Evolutionary conservation across 1,284 basidiomycete species (phyloP).

Genomic region (Heterobasidion irregulare): DNA sequence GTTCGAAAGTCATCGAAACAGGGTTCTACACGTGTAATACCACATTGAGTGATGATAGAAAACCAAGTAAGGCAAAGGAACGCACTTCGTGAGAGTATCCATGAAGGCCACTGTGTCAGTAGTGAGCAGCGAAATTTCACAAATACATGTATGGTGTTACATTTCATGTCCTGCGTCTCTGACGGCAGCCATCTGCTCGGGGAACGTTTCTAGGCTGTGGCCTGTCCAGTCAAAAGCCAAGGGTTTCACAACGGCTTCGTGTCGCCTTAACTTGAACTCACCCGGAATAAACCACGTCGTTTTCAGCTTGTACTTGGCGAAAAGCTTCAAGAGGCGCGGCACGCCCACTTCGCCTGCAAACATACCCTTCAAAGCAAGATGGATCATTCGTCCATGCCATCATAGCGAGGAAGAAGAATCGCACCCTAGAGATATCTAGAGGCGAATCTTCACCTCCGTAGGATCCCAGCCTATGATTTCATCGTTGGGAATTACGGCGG

Average conservation of each 20-base stretch:
- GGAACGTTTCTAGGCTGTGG: slow-evolving; percentile 66
- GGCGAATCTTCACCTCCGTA: slow-evolving; percentile 65
- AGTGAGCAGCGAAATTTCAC: slow-evolving; percentile 1
- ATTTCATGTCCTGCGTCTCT: slow-evolving; percentile 66
- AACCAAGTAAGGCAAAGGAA: background rate
- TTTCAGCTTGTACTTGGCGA: slow-evolving; percentile 65
- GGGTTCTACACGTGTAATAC: slow-evolving; percentile 40
- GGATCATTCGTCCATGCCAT: background rate
- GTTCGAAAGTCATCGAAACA: slow-evolving; percentile 48
- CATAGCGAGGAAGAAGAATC: background rate
- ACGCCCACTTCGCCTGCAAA: slow-evolving; percentile 70
- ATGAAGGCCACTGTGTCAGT: slow-evolving; percentile 45
- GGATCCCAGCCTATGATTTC: slow-evolving; percentile 46
- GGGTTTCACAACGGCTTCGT: background rate
- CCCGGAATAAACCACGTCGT: slow-evolving; percentile 71
- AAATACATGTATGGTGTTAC: slow-evolving; percentile 17
- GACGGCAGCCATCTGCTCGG: slow-evolving; percentile 54
- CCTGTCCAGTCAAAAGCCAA: slow-evolving; percentile 23
- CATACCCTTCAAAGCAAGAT: slow-evolving; percentile 36
- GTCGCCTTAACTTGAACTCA: slow-evolving; percentile 12
- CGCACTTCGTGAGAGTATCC: slow-evolving; percentile 67
- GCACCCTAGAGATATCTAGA: slow-evolving; percentile 51
- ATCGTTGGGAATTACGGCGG: background rate
- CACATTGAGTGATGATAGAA: background rate
- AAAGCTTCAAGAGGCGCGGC: slow-evolving; percentile 61